Evolutionary conservation across 306 rosid genomes (phyloP), one percentile per base, ranked within the genome.

Genomic region (Glycyrrhiza uralensis): DNA sequence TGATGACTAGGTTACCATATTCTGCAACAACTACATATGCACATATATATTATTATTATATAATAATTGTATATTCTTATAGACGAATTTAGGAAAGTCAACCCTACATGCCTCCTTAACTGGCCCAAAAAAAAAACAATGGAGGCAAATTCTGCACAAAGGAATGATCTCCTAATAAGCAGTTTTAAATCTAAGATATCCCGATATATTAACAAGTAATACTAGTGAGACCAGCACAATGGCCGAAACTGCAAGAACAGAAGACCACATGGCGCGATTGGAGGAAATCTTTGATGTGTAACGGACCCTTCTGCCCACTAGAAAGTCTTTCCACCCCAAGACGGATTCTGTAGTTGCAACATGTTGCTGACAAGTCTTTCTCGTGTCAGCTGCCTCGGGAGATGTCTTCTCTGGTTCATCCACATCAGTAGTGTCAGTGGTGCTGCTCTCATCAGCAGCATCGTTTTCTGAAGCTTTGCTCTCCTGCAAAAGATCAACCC

Each of bases 141-240:
- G 69, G 79, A 71, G 74, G 71, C 52, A 39, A 62, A 29, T 60
- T 56, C 79, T 69, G 52, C 33, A 58, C 42, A 60, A 47, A 42
- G 26, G 44, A 79, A 71, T 41, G 28, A 71, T 47, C 75, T 38
- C 74, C 80, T 72, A 66, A 32, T 36, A 55, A 54, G 51, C 50
- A 49, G 42, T 66, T 82, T 69, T 80, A 45, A 73, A 24, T 71
- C 81, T 66, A 81, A 77, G 60, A 69, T 67, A 78, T 61, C 84
- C 83, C 89, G 84, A 82, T 19, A 80, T 28, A 86, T 82, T 73
- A 65, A 74, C 86, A 71, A 82, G 74, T 57, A 86, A 1, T 56
- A 74, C 65, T 60, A 85, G 39, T 45, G 87, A 72, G 15, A 74
- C 75, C 39, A 83, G 9, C 3, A 66, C 61, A 65, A 69, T 35